phyloP scores from a whole-genome alignment of 768 basidiomycete genomes.

The Suillus spraguei region DNA sequence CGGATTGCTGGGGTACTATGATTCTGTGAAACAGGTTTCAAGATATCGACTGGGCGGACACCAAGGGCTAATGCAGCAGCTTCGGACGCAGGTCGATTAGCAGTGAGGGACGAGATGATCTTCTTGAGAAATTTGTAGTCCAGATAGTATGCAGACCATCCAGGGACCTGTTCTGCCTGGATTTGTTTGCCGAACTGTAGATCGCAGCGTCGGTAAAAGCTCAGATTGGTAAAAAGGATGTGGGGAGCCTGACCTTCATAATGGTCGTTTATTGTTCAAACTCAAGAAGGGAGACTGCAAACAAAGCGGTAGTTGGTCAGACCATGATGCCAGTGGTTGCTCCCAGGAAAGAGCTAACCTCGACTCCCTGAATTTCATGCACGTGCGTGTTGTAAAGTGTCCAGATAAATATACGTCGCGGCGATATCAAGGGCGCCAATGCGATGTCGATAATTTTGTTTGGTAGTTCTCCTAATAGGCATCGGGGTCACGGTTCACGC shows the following conservation, averaged over 20 bases:
- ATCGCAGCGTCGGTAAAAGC: constrained; percentile 5
- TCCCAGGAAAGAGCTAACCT: constrained; percentile 16
- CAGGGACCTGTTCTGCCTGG: constrained; percentile 93
- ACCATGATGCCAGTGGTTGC: constrained; percentile 25
- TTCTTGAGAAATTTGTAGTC: constrained; percentile 99
- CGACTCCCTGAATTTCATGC: constrained; percentile 32
- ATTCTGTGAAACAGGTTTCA: constrained; percentile 31
- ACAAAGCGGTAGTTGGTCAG: constrained; percentile 21
- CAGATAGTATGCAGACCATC: constrained; percentile 94
- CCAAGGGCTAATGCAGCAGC: constrained; percentile 86
- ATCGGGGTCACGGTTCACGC: not conserved
- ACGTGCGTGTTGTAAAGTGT: constrained; percentile 45
- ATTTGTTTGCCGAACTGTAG: constrained; percentile 96
- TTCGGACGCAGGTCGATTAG: constrained; percentile 88
- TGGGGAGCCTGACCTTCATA: constrained; percentile 33
- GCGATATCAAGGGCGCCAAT: not conserved
- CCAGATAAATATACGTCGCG: constrained; percentile 1
- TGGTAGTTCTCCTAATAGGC: not conserved
- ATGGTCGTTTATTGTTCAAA: constrained; percentile 18
- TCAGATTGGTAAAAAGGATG: constrained; percentile 2
- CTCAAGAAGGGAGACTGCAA: constrained; percentile 13
- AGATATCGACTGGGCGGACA: constrained; percentile 65
- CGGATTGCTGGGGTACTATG: constrained; percentile 31
- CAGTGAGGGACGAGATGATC: constrained; percentile 94
- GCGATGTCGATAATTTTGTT: not conserved